Conservation (phyloP, 2,329 filamentous ascomycete species). For the Hypoxylon sp. region DNA sequence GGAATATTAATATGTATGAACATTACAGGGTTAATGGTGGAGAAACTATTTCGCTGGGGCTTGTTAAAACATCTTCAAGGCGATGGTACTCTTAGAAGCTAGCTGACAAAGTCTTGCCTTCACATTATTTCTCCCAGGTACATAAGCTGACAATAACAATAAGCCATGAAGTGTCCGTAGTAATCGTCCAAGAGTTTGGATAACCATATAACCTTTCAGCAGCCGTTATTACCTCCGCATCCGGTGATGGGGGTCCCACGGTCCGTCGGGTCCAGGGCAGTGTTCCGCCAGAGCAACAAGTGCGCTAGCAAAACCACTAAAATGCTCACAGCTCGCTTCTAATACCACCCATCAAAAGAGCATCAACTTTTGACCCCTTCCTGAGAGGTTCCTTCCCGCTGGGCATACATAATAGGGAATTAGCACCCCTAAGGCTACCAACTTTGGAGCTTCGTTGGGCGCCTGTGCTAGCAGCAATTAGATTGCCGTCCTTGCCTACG, state of each 20-base stretch:
- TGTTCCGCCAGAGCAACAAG: background rate
- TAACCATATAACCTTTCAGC: background rate
- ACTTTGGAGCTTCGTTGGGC: constrained; percentile 91
- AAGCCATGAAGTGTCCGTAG: background rate
- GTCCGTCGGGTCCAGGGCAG: background rate
- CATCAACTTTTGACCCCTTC: constrained; percentile 81
- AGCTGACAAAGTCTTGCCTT: background rate
- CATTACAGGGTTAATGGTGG: background rate
- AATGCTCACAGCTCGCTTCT: constrained; percentile 34
- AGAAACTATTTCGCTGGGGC: background rate
- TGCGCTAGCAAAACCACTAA: background rate
- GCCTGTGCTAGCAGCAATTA: constrained; percentile 87
- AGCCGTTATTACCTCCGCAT: background rate
- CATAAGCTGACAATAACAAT: background rate
- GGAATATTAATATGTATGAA: background rate
- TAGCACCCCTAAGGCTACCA: constrained; percentile 89
- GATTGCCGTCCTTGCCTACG: constrained; percentile 74
- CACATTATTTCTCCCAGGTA: background rate
- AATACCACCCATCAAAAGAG: constrained; percentile 78
- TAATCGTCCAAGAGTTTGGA: background rate
- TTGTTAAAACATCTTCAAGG: background rate
- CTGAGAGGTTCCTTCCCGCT: constrained; percentile 73
- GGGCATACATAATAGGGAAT: constrained; percentile 85
- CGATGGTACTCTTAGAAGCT: background rate
- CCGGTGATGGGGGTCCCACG: background rate